These are phyloP conservation scores for Fusarium sp. DNA, from an alignment of 2,329 filamentous ascomycete species.

Conservation along the genomic window DNA sequence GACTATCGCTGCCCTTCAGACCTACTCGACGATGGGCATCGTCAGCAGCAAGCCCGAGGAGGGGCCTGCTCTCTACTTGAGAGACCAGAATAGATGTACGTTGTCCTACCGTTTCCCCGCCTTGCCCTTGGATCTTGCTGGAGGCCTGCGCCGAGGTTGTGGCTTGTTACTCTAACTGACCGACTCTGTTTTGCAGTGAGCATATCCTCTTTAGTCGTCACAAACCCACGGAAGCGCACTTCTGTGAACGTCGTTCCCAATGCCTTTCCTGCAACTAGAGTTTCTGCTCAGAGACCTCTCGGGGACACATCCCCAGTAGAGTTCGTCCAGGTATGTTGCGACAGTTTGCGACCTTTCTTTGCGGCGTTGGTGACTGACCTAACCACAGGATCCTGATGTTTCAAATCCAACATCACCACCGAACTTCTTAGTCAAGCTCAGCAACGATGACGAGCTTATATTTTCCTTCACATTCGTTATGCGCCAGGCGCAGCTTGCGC, in stretches of 20 bases:
- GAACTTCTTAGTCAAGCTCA: slow-evolving; percentile 85
- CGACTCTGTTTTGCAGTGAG: slow-evolving; percentile 70
- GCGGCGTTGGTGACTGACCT: slow-evolving; percentile 29
- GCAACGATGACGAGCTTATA: slow-evolving; percentile 89
- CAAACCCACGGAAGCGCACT: slow-evolving; percentile 80
- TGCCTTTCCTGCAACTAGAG: slow-evolving; percentile 83
- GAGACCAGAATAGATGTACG: slow-evolving; percentile 92
- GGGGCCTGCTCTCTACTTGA: slow-evolving; percentile 80
- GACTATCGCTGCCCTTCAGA: slow-evolving; percentile 32
- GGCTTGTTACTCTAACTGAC: slow-evolving; percentile 34
- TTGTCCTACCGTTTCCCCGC: slow-evolving; percentile 41
- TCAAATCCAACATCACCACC: slow-evolving; percentile 62
- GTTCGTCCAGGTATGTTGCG: slow-evolving; percentile 82
- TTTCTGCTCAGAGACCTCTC: slow-evolving; percentile 75
- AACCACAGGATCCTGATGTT: slow-evolving; percentile 78
- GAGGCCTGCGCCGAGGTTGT: slow-evolving; percentile 21
- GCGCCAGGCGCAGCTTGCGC: slow-evolving; percentile 60
- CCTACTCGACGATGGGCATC: slow-evolving; percentile 79
- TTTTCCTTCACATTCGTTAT: slow-evolving; percentile 95
- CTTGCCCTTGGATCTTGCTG: slow-evolving; percentile 13
- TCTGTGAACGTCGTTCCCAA: slow-evolving; percentile 85
- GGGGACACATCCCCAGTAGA: slow-evolving; percentile 84
- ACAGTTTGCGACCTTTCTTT: slow-evolving; percentile 32
- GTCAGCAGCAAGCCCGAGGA: slow-evolving; percentile 91
- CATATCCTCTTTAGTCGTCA: slow-evolving; percentile 84